These are phyloP conservation scores for Nothophaeocryptopus gaeumannii DNA, from an alignment of 2,329 filamentous ascomycete genomes.

Conservation along the genomic window DNA sequence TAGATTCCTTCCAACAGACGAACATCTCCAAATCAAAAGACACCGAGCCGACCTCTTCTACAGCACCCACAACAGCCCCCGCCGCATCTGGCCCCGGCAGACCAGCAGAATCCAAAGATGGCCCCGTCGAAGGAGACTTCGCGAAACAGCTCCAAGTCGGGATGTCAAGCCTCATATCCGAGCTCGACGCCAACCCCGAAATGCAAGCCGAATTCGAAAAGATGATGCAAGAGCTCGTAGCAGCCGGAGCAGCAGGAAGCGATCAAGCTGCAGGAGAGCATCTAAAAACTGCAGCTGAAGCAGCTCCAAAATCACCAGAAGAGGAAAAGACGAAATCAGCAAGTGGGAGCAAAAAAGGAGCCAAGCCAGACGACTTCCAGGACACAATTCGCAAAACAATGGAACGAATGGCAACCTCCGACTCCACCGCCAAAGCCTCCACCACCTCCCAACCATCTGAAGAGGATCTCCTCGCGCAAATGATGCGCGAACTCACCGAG, in stretches of 20 bases:
- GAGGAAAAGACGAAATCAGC: constrained; percentile 22
- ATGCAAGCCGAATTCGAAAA: constrained; percentile 74
- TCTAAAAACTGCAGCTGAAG: constrained; percentile 34
- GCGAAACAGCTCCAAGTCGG: constrained; percentile 82
- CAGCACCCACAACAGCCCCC: constrained; percentile 32
- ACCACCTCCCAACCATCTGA: constrained; percentile 56
- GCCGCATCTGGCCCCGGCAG: constrained; percentile 41
- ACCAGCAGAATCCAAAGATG: constrained; percentile 33
- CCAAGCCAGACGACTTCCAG: constrained; percentile 65
- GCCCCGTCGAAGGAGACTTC: constrained; percentile 65
- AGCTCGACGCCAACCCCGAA: constrained; percentile 60
- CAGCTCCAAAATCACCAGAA: constrained; percentile 23
- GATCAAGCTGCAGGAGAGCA: constrained; percentile 33
- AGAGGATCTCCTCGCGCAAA: constrained; percentile 84
- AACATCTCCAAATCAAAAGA: constrained; percentile 46
- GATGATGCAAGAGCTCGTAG: constrained; percentile 49
- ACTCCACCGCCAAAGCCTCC: constrained; percentile 78
- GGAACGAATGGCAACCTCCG: constrained; percentile 90
- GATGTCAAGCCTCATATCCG: constrained; percentile 79
- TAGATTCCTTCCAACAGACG: constrained; percentile 79
- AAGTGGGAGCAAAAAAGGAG: constrained; percentile 6
- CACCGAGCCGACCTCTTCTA: constrained; percentile 24
- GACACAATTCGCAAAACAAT: constrained; percentile 92
- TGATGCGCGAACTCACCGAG: constrained; percentile 83
- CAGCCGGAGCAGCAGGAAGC: constrained; percentile 45